Percentiles rank a stretch among this genome's conserved stretches.
Evolutionary conservation across 1,284 basidiomycete species (phyloP).

Genomic region (Sanguinoderma infundibulare): DNA sequence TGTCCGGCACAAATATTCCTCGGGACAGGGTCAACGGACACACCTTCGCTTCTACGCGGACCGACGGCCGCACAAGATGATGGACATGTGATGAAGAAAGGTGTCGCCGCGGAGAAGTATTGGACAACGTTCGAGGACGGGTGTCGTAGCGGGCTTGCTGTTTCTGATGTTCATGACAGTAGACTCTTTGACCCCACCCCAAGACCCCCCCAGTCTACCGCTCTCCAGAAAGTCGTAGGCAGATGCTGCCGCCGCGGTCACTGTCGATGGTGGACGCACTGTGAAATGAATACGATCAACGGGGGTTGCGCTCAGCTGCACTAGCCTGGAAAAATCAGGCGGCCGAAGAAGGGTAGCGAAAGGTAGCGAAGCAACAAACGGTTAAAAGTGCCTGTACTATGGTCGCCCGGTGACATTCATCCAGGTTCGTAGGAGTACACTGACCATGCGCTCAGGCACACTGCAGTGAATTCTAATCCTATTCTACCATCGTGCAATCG

Average conservation of each 20-base stretch:
- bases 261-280: background rate
- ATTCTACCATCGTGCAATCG: background rate
- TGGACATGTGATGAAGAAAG: background rate
- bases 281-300: background rate
- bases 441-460: background rate
- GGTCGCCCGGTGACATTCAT: background rate
- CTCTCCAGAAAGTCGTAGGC: background rate
- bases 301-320: background rate
- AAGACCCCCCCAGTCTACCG: background rate
- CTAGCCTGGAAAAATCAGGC: background rate
- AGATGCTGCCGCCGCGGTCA: background rate
- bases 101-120: background rate
- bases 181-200: background rate
- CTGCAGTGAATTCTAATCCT: background rate
- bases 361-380: background rate
- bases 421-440: background rate
- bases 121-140: background rate
- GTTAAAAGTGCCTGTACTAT: background rate
- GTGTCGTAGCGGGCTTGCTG: background rate
- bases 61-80: conserved; percentile 4
- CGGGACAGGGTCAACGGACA: background rate
- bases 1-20: background rate
- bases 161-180: background rate
- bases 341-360: background rate
- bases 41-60: conserved; percentile 3